A percentile compares a stretch with the other conserved stretches of the same genome.
These are phyloP conservation scores for Saturnispora galanensis DNA, from an alignment of 805 yeast genomes.

Conservation along the genomic window DNA sequence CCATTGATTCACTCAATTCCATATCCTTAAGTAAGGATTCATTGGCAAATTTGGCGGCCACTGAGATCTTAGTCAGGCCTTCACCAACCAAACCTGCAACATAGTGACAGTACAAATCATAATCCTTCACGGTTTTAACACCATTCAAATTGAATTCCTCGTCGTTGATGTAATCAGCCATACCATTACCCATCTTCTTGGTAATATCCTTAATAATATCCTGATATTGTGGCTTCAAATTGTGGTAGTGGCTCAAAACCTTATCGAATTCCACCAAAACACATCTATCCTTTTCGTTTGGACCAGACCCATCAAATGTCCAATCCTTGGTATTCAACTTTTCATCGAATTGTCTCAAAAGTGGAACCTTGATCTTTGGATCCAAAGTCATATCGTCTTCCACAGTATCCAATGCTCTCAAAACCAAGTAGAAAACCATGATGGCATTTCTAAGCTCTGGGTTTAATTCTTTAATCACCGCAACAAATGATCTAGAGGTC, in stretches of 20 bases:
- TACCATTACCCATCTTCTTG: slow-evolving; percentile 87
- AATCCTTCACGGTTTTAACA: slow-evolving; percentile 67
- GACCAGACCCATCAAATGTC: slow-evolving; percentile 69
- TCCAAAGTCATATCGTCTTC: slow-evolving; percentile 93
- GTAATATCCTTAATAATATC: slow-evolving; percentile 72
- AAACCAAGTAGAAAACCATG: slow-evolving; percentile 73
- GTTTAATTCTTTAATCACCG: slow-evolving; percentile 82
- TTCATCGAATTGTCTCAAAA: slow-evolving; percentile 57
- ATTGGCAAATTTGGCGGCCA: slow-evolving; percentile 63
- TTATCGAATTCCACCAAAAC: slow-evolving; percentile 74
- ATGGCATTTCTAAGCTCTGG: slow-evolving; percentile 80
- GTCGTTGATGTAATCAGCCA: slow-evolving; percentile 85
- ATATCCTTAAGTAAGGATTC: slow-evolving; percentile 42
- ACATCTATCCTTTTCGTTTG: slow-evolving; percentile 69
- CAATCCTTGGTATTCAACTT: slow-evolving; percentile 60
- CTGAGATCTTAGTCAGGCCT: slow-evolving; percentile 78
- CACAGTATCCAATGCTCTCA: slow-evolving; percentile 89
- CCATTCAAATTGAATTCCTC: slow-evolving; percentile 76
- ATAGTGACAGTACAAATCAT: slow-evolving; percentile 86
- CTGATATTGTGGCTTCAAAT: slow-evolving; percentile 65
- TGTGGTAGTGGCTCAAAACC: slow-evolving; percentile 62
- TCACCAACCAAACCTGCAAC: slow-evolving; percentile 98
- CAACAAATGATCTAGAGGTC: slow-evolving; percentile 90
- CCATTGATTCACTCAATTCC: slow-evolving; percentile 74
- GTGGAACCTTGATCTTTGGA: slow-evolving; percentile 59